Percentiles rank a stretch among this genome's conserved stretches.
These are phyloP conservation scores for Vitis rotundifolia DNA, from an alignment of 164 flowering plant species.

Conservation along the genomic window DNA sequence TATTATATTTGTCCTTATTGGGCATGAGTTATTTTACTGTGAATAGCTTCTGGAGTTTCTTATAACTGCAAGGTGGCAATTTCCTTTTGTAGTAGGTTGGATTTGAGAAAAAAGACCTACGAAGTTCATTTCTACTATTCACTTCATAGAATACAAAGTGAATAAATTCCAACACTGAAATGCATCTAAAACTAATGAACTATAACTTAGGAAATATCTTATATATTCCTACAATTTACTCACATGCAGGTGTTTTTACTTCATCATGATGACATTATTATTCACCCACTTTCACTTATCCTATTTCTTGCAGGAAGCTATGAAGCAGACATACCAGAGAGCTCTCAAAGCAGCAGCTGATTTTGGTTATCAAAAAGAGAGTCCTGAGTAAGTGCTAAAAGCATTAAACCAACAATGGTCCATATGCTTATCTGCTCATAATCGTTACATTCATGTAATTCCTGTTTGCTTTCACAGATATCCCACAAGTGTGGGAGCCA, in stretches of 20 bases:
- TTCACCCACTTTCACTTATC: background rate
- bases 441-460: background rate
- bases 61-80: background rate
- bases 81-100: background rate
- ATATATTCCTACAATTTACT: too few species aligned
- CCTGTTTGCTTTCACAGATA: too few species aligned
- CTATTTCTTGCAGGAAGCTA: conserved; percentile 67
- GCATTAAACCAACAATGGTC: background rate
- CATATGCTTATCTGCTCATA: background rate
- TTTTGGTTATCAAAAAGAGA: conserved; percentile 87
- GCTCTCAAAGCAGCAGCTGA: conserved; percentile 84
- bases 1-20: background rate
- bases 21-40: too few species aligned
- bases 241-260: background rate
- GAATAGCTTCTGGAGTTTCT: background rate
- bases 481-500: too few species aligned
- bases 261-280: background rate
- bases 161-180: too few species aligned
- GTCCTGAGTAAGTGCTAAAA: conserved; percentile 76
- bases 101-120: too few species aligned
- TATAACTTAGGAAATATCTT: too few species aligned
- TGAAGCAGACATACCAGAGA: conserved; percentile 91
- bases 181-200: too few species aligned
- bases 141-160: background rate
- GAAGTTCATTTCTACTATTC: too few species aligned